Evolutionary conservation across 257 asterid species (phyloP).

Genomic region (Echites panduratus): DNA sequence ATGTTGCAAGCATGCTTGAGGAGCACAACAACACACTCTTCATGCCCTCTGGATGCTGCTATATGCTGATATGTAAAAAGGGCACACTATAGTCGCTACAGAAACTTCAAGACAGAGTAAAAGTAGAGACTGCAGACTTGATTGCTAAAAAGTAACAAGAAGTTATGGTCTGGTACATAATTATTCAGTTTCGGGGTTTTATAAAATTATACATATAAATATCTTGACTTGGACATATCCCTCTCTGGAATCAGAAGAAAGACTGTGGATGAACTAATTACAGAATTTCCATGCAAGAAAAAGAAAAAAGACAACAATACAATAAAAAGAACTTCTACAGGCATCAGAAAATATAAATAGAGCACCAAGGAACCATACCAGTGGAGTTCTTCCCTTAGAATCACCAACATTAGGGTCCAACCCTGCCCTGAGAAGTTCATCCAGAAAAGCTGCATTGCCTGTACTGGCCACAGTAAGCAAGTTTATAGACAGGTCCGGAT

Average conservation of each 20-base stretch:
- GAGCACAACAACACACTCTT: slow-evolving; percentile 78
- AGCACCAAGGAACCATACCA: slow-evolving; percentile 38
- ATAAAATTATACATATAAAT: background rate
- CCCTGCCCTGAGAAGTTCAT: slow-evolving; percentile 82
- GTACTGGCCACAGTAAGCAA: slow-evolving; percentile 71
- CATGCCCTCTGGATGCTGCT: slow-evolving; percentile 80
- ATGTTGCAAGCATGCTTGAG: slow-evolving; percentile 80
- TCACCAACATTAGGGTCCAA: slow-evolving; percentile 86
- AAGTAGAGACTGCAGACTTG: background rate
- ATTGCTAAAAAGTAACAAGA: background rate
- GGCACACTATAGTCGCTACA: background rate
- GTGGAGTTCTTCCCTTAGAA: slow-evolving; percentile 63
- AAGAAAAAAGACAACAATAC: background rate
- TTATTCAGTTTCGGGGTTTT: background rate
- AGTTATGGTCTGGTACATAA: background rate
- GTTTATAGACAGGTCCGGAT: slow-evolving; percentile 55
- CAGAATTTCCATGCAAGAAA: background rate
- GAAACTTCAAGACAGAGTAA: slow-evolving; percentile 24
- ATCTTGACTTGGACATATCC: background rate
- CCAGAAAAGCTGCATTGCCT: slow-evolving; percentile 84
- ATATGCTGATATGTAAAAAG: slow-evolving; percentile 50
- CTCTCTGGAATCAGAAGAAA: background rate
- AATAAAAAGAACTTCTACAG: background rate
- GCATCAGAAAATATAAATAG: background rate
- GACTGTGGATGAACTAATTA: background rate